phyloP scores from a whole-genome alignment of 805 yeast genomes.

The Kodamaea hsintzibuensis region DNA sequence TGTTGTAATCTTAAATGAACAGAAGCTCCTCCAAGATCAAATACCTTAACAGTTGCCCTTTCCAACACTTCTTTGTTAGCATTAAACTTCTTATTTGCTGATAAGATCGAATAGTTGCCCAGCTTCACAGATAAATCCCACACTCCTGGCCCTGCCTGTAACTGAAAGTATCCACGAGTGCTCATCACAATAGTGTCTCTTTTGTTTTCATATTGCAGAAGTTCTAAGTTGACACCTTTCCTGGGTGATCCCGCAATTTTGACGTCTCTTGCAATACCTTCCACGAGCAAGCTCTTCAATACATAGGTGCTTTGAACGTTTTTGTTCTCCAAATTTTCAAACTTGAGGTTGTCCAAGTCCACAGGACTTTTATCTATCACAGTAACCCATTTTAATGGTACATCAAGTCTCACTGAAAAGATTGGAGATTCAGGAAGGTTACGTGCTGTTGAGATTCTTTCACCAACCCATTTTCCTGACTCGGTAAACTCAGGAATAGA shows the following conservation, averaged over 20 bases:
- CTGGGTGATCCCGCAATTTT: constrained; percentile 40
- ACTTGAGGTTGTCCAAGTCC: constrained; percentile 64
- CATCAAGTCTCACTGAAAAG: constrained; percentile 57
- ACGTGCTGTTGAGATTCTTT: background rate
- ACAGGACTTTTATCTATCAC: constrained; percentile 46
- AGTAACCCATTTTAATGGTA: constrained; percentile 70
- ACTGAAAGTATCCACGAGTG: constrained; percentile 80
- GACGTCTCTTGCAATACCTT: constrained; percentile 64
- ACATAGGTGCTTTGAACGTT: constrained; percentile 47
- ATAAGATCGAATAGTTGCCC: constrained; percentile 29
- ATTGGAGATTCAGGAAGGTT: constrained; percentile 51
- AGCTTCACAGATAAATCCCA: constrained; percentile 56
- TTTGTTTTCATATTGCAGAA: constrained; percentile 18
- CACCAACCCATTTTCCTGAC: background rate
- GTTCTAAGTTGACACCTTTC: constrained; percentile 49
- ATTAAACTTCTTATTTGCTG: constrained; percentile 41
- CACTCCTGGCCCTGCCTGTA: constrained; percentile 70
- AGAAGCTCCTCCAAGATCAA: constrained; percentile 17
- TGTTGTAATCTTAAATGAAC: constrained; percentile 48
- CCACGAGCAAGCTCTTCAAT: constrained; percentile 59
- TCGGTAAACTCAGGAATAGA: constrained; percentile 28
- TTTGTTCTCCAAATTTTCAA: constrained; percentile 39
- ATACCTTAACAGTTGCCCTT: background rate
- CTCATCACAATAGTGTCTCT: constrained; percentile 74
- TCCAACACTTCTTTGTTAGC: constrained; percentile 27